Base-by-base conservation (phyloP, 73 alveolate species). In the Paraurostyla sp. region DNA sequence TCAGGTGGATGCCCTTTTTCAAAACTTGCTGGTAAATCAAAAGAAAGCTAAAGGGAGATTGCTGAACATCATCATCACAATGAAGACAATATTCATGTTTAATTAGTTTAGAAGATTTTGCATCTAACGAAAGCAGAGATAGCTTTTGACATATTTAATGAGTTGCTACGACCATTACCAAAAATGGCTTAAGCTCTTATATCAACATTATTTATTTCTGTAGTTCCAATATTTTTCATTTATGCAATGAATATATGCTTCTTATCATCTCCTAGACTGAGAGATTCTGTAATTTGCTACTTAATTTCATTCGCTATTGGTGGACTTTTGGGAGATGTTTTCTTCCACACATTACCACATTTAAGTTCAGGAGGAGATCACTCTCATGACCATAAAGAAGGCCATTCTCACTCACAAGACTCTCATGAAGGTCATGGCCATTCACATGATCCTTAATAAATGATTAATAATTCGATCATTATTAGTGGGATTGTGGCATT, bases 301-400 rank as follows among this genome's bases (percentile, higher is more conserved):
- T 58, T 94, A 93, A 92, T 94, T 42, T 75, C 97, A 2, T 91
- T 94, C 52, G 97, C 98, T 35, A 90, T 95, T 50, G 99, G 99
- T 16, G 97, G 97, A 33, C 87, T 95, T 41, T 59, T 93, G 22
- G 99, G 99, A 9, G 99, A 95, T 91, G 99, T 91, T 42, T 93
- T 95, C 85, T 91, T 93, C 88, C 99, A 95, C 75, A 83, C 89
- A 49, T 73, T 95, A 15, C 99, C 99, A 36, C 94, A 88, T 76
- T 43, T 95, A 29, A 54, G 76, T 23, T 82, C 81, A 48, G 63
- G 88, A 30, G 68, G 71, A n/a, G 41, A 62, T 45, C 83, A 91
- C 52, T 43, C 84, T 13, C 91, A 84, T 33, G 80, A n/a, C 23
- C 82, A 42, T 2, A 59, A 20, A 33, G 73, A 68, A 7, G 92